These are phyloP conservation scores for Rhodomyrtus psidioides DNA, from an alignment of 441 rosid species.

Conservation along the genomic window DNA sequence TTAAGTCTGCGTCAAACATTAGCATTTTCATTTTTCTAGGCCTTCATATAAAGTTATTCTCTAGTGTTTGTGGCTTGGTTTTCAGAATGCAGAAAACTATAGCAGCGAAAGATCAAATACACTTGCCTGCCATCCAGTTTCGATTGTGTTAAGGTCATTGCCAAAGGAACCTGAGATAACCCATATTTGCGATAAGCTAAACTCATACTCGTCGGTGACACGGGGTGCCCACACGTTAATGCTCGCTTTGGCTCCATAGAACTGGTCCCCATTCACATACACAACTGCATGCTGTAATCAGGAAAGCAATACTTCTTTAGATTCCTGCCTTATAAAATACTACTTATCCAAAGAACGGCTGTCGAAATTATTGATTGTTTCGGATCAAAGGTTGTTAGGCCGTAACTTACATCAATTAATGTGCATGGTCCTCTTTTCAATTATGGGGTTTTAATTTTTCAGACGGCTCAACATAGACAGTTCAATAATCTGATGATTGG, in stretches of 20 bases:
- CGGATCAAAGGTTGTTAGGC: not conserved
- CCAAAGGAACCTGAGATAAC: not conserved
- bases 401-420: not conserved
- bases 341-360: not conserved
- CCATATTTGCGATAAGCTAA: not conserved
- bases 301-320: not conserved
- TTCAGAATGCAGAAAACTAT: not conserved
- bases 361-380: not conserved
- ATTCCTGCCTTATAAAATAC: not conserved
- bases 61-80: not conserved
- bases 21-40: not conserved
- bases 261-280: not conserved
- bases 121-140: conserved; percentile 1
- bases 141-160: not conserved
- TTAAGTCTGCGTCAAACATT: not conserved
- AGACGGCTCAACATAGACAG: not conserved
- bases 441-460: not conserved
- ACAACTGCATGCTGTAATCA: not conserved
- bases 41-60: not conserved
- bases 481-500: not conserved
- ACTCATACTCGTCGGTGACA: not conserved
- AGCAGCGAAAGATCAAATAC: not conserved
- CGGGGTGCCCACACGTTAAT: not conserved
- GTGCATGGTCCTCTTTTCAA: not conserved
- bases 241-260: not conserved